A percentile compares a stretch with the other conserved stretches of the same genome.
Evolutionary conservation across 139 green algal genomes (phyloP).

Genomic region (Ettlia oleoabundans): DNA sequence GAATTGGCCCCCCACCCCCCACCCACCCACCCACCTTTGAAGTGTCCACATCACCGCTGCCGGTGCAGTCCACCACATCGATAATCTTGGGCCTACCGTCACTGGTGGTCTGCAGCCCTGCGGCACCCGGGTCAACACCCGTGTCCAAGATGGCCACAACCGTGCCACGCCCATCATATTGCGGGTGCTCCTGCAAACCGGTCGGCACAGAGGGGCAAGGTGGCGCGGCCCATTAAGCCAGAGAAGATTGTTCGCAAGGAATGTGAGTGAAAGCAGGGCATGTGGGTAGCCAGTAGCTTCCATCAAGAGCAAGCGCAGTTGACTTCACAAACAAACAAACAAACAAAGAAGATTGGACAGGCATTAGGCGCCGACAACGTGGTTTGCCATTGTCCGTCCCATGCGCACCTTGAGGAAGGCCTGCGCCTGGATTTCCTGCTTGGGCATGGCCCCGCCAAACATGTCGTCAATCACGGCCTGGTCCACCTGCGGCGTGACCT

Average conservation of each 20-base stretch:
- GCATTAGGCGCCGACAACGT: too few species aligned
- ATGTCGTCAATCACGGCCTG: not conserved
- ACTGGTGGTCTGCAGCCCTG: conserved; percentile 79
- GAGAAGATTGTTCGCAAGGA: too few species aligned
- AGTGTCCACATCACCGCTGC: conserved; percentile 89
- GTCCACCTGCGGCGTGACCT: not conserved
- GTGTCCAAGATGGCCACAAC: conserved; percentile 93
- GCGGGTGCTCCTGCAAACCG: conserved; percentile 67
- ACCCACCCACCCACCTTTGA: conserved; percentile 41
- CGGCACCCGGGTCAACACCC: conserved; percentile 76
- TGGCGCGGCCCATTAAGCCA: too few species aligned
- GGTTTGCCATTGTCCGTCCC: not conserved
- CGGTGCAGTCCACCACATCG: conserved; percentile 83
- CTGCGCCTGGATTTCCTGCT: conserved; percentile 81
- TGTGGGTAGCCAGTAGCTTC: too few species aligned
- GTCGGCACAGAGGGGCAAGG: too few species aligned
- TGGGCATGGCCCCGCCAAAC: conserved; percentile 75
- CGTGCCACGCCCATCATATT: conserved; percentile 82
- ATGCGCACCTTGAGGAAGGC: conserved; percentile 58
- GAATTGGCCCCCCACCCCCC: not conserved
- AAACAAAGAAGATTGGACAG: too few species aligned
- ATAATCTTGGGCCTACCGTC: conserved; percentile 86
- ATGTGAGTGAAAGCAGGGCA: too few species aligned
- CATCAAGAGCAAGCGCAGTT: too few species aligned
- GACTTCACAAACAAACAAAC: too few species aligned